A percentile compares a stretch with the other conserved stretches of the same genome.
These are phyloP conservation scores for Somion occarium DNA, from an alignment of 1,284 basidiomycete genomes.

Conservation along the genomic window DNA sequence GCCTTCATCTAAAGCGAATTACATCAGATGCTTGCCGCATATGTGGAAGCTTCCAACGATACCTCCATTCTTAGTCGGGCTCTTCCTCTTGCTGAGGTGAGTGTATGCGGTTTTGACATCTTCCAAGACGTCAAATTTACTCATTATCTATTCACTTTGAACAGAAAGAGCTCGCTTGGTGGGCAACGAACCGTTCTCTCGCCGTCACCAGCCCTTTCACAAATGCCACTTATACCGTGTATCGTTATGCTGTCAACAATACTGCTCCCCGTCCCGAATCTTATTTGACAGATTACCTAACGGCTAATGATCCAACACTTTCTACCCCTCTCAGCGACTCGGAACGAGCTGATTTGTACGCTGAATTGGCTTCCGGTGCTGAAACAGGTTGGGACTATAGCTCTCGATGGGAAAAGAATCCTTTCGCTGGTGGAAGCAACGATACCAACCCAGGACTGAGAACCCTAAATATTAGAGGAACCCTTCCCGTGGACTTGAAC, in stretches of 20 bases:
- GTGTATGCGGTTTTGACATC: constrained; percentile 7
- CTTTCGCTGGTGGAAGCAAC: constrained; percentile 33
- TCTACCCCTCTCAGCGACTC: constrained; percentile 54
- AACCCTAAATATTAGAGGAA: constrained; percentile 66
- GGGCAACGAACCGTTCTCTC: constrained; percentile 72
- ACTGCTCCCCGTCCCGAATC: constrained; percentile 89
- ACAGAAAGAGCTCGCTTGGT: constrained; percentile 80
- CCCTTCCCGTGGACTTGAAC: constrained; percentile 78
- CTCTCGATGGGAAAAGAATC: constrained; percentile 45
- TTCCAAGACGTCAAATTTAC: not conserved
- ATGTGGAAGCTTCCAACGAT: constrained; percentile 57
- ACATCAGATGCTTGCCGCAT: constrained; percentile 61
- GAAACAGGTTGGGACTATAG: constrained; percentile 68
- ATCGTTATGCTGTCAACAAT: constrained; percentile 75
- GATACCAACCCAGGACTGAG: constrained; percentile 53
- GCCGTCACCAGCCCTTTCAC: constrained; percentile 73
- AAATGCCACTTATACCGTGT: constrained; percentile 60
- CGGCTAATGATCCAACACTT: constrained; percentile 60
- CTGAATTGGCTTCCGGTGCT: constrained; percentile 86
- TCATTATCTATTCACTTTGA: not conserved
- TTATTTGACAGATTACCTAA: constrained; percentile 70
- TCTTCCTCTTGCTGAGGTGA: constrained; percentile 55
- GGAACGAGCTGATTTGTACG: constrained; percentile 67
- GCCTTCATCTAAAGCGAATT: not conserved
- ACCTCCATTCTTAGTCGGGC: constrained; percentile 58